Base-by-base conservation (phyloP, 495 filamentous ascomycete species). In the Penicillium canariense region DNA sequence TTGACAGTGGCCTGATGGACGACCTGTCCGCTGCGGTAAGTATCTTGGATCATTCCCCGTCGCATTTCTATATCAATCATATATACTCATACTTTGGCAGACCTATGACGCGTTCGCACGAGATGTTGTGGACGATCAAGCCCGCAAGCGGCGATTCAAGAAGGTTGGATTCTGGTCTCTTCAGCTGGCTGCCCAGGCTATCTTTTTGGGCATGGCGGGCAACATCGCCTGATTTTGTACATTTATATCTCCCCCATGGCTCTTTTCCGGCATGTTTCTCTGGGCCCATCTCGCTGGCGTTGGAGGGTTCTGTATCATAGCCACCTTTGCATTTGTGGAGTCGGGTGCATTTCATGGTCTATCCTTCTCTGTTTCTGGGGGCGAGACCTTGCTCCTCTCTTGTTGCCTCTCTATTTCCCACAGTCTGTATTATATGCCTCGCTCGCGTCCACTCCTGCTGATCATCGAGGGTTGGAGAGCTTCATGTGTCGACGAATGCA, bases 121-220 rank as follows among this genome's bases (percentile, higher is more conserved):
- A 50, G 87, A 92, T 73, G 89, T 97, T 17, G 82, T 88, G 42
- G 91, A 97, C 65, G 83, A 92, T 53, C 83, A 95, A 68, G 87
- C 85, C 54, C 83, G 90, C 30, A 86, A 89, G 65, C 79, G 93
- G 35, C 83, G 95, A 35, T 86, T 98, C 64, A 95, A 91, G 75
- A 95, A 97, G 66, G 95, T 98, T 15, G 94, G 94, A 22, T 84
- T 97, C 59, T 98, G 94, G 94, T 95, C 90, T 9, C 75, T 98
- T 32, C 90, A 91, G 66, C 71, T 97, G 42, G 87, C 90, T 3
- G 88, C 91, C 5, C 94, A 98, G 69, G 94, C 91, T n/a, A 76
- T 98, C 38, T 89, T 97, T 62, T 87, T 97, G 72, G 94, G 94
- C 1, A 87, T 97, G 81, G 94, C 91, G 12, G 92, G 93, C 17